Percentiles rank a stretch among this genome's conserved stretches.
phyloP scores from a whole-genome alignment of 768 basidiomycete genomes.

The Epithele typhae region DNA sequence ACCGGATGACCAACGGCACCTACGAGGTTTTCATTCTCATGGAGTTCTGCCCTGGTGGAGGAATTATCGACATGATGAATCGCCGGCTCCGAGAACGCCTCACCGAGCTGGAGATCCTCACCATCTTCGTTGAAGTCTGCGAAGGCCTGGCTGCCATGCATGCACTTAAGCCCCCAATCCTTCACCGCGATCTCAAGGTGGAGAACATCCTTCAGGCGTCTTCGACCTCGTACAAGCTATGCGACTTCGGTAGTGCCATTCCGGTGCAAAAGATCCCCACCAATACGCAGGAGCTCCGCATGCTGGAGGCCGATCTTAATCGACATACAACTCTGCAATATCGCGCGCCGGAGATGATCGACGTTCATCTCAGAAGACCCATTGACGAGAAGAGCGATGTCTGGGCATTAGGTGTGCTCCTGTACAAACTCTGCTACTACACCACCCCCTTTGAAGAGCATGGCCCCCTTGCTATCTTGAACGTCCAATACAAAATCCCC shows the following conservation, averaged over 20 bases:
- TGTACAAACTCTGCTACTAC: slow-evolving; percentile 99
- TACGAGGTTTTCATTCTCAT: slow-evolving; percentile 98
- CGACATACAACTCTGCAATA: slow-evolving; percentile 96
- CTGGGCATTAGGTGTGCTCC: slow-evolving; percentile 94
- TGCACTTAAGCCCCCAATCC: slow-evolving; percentile 79
- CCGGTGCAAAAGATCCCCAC: slow-evolving; percentile 72
- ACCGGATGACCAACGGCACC: slow-evolving; percentile 73
- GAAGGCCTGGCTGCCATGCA: slow-evolving; percentile 98
- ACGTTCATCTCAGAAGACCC: slow-evolving; percentile 76
- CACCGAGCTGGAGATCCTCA: slow-evolving; percentile 93
- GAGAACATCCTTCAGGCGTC: slow-evolving; percentile 96
- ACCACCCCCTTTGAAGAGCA: slow-evolving; percentile 99
- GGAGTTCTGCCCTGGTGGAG: slow-evolving; percentile 98
- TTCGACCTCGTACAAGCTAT: slow-evolving; percentile 84
- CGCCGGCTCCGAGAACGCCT: slow-evolving; percentile 89
- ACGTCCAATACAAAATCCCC: slow-evolving; percentile 91
- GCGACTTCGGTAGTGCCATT: slow-evolving; percentile 95
- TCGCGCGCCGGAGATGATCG: slow-evolving; percentile 98
- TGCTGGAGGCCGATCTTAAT: slow-evolving; percentile 87
- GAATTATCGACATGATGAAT: slow-evolving; percentile 99
- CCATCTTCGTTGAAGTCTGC: slow-evolving; percentile 96
- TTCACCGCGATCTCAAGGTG: slow-evolving; percentile 98
- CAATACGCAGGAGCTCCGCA: slow-evolving; percentile 78
- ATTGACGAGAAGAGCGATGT: slow-evolving; percentile 95
- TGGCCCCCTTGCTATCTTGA: slow-evolving; percentile 92